Evolutionary conservation across 495 filamentous ascomycete genomes (phyloP).

Genomic region (Friedmanniomyces endolithicus): DNA sequence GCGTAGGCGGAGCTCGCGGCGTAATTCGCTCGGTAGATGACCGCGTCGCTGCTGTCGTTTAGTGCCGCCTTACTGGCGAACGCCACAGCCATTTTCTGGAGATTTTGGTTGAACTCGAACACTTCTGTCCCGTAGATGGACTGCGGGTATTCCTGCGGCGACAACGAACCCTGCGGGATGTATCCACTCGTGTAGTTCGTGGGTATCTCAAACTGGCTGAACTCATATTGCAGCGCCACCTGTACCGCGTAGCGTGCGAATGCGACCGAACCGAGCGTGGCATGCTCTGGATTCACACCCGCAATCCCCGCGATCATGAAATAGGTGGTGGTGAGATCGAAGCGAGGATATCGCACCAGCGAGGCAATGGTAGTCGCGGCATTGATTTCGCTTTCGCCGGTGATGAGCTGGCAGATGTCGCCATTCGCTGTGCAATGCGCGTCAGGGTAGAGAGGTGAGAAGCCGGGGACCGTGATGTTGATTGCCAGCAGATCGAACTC

Average conservation of each 20-base stretch:
- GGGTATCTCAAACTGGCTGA: slow-evolving; percentile 59
- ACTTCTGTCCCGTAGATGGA: slow-evolving; percentile 66
- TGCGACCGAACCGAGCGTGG: slow-evolving; percentile 48
- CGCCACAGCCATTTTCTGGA: slow-evolving; percentile 43
- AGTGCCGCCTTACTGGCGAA: slow-evolving; percentile 47
- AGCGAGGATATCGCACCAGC: slow-evolving; percentile 45
- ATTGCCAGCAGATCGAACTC: slow-evolving; percentile 48
- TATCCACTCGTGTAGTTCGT: slow-evolving; percentile 55
- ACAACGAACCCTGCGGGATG: slow-evolving; percentile 44
- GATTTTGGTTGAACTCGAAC: slow-evolving; percentile 54
- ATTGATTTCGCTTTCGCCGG: slow-evolving; percentile 54
- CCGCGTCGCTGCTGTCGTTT: slow-evolving; percentile 40
- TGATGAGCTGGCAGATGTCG: slow-evolving; percentile 50
- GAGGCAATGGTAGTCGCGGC: slow-evolving; percentile 51
- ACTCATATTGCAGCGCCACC: slow-evolving; percentile 62
- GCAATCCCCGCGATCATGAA: slow-evolving; percentile 63
- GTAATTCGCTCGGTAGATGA: slow-evolving; percentile 50
- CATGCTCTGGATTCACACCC: slow-evolving; percentile 55
- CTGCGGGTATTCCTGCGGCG: slow-evolving; percentile 47
- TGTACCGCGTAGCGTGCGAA: slow-evolving; percentile 59
- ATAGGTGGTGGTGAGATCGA: slow-evolving; percentile 56
- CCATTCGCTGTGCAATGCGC: slow-evolving; percentile 49
- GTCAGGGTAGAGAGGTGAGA: slow-evolving; percentile 52
- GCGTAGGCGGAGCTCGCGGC: slow-evolving; percentile 31
- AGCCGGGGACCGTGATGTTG: slow-evolving; percentile 55